phyloP scores from a whole-genome alignment of 2,329 filamentous ascomycete genomes.

The Phyllosticta citribraziliensis region DNA sequence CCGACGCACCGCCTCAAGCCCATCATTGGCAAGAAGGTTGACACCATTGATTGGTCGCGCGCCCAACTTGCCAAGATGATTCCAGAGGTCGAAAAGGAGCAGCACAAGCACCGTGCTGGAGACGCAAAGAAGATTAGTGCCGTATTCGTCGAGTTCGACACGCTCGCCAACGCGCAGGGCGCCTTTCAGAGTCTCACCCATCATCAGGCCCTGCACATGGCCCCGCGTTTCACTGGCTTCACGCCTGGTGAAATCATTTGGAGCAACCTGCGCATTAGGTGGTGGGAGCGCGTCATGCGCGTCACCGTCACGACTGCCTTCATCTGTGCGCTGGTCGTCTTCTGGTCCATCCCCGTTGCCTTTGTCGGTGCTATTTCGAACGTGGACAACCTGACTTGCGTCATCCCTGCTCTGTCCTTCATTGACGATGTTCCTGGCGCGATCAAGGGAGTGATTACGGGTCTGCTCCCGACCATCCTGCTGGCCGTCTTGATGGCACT shows the following conservation, averaged over 20 bases:
- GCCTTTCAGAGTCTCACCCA: conserved; percentile 82
- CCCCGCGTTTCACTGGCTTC: conserved; percentile 74
- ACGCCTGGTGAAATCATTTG: conserved; percentile 79
- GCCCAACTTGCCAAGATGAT: conserved; percentile 4
- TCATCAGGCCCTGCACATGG: conserved; percentile 78
- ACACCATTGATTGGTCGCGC: conserved; percentile 10
- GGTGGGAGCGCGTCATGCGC: conserved; percentile 76
- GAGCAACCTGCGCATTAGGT: conserved; percentile 70
- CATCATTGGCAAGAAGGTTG: conserved; percentile 10
- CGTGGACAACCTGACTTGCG: conserved; percentile 56
- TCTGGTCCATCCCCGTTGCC: conserved; percentile 72
- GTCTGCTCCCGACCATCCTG: conserved; percentile 69
- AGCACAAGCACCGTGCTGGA: neutral
- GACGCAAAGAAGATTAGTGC: conserved; percentile 30
- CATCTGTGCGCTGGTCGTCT: conserved; percentile 69
- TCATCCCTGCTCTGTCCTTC: conserved; percentile 61
- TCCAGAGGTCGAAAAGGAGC: conserved; percentile 8
- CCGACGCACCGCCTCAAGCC: conserved; percentile 9
- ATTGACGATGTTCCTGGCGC: conserved; percentile 57
- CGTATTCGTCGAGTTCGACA: conserved; percentile 84
- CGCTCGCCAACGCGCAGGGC: conserved; percentile 72
- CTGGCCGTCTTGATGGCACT: conserved; percentile 78
- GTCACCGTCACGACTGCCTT: conserved; percentile 60
- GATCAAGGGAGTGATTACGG: conserved; percentile 76
- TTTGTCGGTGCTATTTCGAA: conserved; percentile 82